Base-by-base conservation (phyloP, 108 stramenopile genomes). In the Nitzschia sp. region DNA sequence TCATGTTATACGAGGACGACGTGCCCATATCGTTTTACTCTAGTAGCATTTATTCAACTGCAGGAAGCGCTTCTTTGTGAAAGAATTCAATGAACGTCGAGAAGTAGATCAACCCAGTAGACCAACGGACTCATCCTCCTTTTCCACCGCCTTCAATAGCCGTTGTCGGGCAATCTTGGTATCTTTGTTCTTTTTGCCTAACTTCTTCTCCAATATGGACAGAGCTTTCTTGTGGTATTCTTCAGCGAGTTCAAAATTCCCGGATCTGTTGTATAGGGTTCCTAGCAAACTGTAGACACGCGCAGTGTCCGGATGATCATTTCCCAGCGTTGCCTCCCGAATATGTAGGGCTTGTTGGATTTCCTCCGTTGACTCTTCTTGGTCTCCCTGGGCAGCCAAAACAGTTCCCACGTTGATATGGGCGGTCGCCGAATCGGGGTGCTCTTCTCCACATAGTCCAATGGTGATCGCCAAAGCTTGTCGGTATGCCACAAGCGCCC, bases 301-400 rank as follows among this genome's bases (percentile, higher is more conserved):
- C 10, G 64, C 72, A 14, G 72, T 73, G 7, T 73, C 72, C 11
- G 62, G 40, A 41, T 73, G 72, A 10, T 65, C 55, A 51, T 65
- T 59, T 12, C 72, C 72, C 19, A 65, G 22, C 14, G 52, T 21
- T 6, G 20, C 34, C 48, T 73, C 72, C 0, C 53, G 41, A 19
- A 73, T 41, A 10, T 39, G 9, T 8, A 63, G 40, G 15, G 64
- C 72, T 34, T 65, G 57, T 39, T 76, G 51, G 10, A 59, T 21
- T 67, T 56, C 74, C 0, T 75, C 74, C n/a, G 67, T 15, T 21
- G 70, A 70, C 20, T 66, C 76, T 39, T 79, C 68, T 0, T 65
- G 17, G 11, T 79, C 72, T 7, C 67, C 72, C 22, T 73, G 63
- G 0, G 55, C 72, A 21, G 57, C 50, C 52, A 70, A 29, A 7